phyloP scores from a whole-genome alignment of 2,329 filamentous ascomycete genomes.

The Aureobasidium sp. region DNA sequence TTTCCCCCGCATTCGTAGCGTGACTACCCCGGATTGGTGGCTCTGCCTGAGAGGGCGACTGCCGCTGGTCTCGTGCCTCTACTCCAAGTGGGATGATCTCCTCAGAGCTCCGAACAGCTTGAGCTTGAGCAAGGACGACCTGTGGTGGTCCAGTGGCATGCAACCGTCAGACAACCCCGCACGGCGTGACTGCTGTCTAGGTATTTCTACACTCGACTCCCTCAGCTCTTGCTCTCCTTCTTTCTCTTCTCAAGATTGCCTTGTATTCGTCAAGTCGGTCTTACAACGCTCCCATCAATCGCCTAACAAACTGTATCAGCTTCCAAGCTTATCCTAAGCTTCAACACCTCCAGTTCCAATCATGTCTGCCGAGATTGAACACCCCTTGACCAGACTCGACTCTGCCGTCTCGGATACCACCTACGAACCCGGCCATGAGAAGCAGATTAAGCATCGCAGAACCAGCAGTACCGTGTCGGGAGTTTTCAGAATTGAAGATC shows the following conservation, averaged over 20 bases:
- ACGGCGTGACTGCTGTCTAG: conserved; percentile 11
- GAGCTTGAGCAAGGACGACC: conserved; percentile 16
- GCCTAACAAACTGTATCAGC: background rate
- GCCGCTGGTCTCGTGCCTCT: conserved; percentile 8
- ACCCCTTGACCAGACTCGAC: conserved; percentile 76
- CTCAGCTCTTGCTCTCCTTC: conserved; percentile 4
- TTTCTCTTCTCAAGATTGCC: conserved; percentile 11
- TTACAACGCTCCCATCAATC: conserved; percentile 2
- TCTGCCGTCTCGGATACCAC: conserved; percentile 74
- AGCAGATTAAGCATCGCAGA: conserved; percentile 59
- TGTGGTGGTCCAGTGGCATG: conserved; percentile 4
- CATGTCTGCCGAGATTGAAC: conserved; percentile 49
- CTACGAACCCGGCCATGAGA: conserved; percentile 61
- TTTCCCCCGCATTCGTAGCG: conserved; percentile 13
- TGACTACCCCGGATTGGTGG: conserved; percentile 6
- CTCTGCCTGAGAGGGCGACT: background rate
- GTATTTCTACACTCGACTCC: conserved; percentile 10
- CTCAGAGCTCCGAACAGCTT: conserved; percentile 11
- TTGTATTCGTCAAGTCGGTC: conserved; percentile 13
- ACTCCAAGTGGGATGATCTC: conserved; percentile 7
- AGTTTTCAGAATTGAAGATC: conserved; percentile 75
- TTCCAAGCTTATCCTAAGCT: conserved; percentile 10
- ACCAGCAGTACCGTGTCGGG: conserved; percentile 66
- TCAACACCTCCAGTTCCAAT: conserved; percentile 22
- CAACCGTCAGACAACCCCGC: conserved; percentile 16